A percentile compares a stretch with the other conserved stretches of the same genome.
These are phyloP conservation scores for Phanerochaete carnosa DNA, from an alignment of 768 basidiomycete species.

Conservation along the genomic window DNA sequence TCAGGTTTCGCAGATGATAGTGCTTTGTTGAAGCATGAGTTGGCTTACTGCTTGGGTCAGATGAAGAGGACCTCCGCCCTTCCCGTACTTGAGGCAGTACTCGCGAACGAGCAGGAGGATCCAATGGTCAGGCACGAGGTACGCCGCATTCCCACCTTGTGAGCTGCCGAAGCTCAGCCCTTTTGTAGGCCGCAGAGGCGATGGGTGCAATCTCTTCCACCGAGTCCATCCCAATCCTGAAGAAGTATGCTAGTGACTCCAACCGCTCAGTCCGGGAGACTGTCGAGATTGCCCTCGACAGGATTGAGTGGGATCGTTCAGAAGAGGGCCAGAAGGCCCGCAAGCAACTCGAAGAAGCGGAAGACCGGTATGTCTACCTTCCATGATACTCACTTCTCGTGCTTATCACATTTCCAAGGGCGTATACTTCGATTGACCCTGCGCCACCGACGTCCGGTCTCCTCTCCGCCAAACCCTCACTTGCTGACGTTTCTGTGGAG, in stretches of 20 bases:
- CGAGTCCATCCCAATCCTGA: conserved; percentile 63
- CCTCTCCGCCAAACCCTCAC: conserved; percentile 49
- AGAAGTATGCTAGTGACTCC: conserved; percentile 66
- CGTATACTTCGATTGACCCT: conserved; percentile 85
- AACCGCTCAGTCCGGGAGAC: conserved; percentile 86
- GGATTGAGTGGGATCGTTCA: conserved; percentile 90
- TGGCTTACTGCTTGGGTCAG: conserved; percentile 96
- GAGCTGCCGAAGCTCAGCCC: neutral
- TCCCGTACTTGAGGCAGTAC: conserved; percentile 72
- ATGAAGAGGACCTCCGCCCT: conserved; percentile 73
- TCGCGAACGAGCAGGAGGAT: conserved; percentile 69
- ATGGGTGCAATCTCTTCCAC: conserved; percentile 88
- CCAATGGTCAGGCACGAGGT: conserved; percentile 99
- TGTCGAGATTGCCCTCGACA: conserved; percentile 94
- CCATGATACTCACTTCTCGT: neutral
- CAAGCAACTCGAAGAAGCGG: conserved; percentile 4
- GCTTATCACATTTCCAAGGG: conserved; percentile 32
- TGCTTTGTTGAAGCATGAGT: conserved; percentile 91
- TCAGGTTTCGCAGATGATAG: conserved; percentile 84
- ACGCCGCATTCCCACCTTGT: conserved; percentile 14
- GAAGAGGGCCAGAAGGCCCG: conserved; percentile 59
- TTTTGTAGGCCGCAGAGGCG: conserved; percentile 87
- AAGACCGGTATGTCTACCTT: conserved; percentile 4
- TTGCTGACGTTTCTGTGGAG: conserved; percentile 44
- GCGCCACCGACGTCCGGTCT: conserved; percentile 76